Evolutionary conservation across 805 yeast genomes (phyloP).

Genomic region (Ascoidea tarda): DNA sequence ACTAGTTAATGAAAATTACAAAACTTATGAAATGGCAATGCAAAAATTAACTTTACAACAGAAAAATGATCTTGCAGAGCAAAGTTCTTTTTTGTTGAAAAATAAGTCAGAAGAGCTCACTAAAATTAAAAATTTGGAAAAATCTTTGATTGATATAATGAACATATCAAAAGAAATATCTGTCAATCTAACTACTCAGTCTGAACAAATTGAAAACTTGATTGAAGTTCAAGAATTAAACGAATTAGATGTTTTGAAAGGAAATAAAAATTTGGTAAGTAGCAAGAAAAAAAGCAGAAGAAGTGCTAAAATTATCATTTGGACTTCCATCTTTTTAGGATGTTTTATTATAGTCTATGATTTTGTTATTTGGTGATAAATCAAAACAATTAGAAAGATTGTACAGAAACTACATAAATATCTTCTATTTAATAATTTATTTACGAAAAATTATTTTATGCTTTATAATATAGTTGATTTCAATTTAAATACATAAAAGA

Average conservation of each 20-base stretch:
- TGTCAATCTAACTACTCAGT: slow-evolving; percentile 27
- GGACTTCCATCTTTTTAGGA: slow-evolving; percentile 18
- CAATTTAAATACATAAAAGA: no score
- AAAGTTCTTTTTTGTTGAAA: slow-evolving; percentile 23
- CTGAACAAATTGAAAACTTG: slow-evolving; percentile 24
- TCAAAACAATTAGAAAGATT: no score
- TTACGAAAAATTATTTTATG: no score
- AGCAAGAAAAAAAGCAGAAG: slow-evolving; percentile 26
- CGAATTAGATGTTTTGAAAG: slow-evolving; percentile 24
- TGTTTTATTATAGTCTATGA: slow-evolving; percentile 17
- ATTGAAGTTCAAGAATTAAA: slow-evolving; percentile 27
- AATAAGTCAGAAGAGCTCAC: slow-evolving; percentile 24
- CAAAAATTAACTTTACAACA: slow-evolving; percentile 19
- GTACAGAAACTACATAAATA: no score
- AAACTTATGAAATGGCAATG: slow-evolving; percentile 4
- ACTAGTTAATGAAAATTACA: slow-evolving; percentile 3
- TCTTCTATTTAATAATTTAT: no score
- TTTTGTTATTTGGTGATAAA: slow-evolving; percentile 9
- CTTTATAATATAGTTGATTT: no score
- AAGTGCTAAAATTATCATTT: slow-evolving; percentile 17
- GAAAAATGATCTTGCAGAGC: slow-evolving; percentile 23
- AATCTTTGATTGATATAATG: slow-evolving; percentile 29
- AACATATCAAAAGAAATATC: slow-evolving; percentile 28
- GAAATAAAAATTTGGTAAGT: slow-evolving; percentile 24
- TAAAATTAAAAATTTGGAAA: slow-evolving; percentile 29